Percentiles rank a stretch among this genome's conserved stretches.
Conservation (phyloP, 306 rosid species). For the Hippophae rhamnoides region DNA sequence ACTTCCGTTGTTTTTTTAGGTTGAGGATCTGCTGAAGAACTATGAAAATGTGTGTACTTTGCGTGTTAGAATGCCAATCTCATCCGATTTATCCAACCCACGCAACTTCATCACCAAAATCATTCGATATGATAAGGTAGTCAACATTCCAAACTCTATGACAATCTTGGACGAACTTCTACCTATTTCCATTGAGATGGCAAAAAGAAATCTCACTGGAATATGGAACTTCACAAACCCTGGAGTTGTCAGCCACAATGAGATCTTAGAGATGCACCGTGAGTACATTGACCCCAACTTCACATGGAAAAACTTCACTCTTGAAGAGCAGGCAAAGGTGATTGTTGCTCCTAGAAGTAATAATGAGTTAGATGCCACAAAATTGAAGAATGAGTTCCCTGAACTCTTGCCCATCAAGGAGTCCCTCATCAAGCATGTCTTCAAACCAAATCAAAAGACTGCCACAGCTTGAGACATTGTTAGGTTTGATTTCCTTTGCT, state of each 20-base stretch:
- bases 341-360: conserved; percentile 78
- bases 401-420: conserved; percentile 73
- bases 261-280: conserved; percentile 65
- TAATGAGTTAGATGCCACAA: conserved; percentile 65
- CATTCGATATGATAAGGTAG: conserved; percentile 68
- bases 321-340: conserved; percentile 91
- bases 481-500: conserved; percentile 13
- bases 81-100: conserved; percentile 65
- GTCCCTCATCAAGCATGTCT: conserved; percentile 67
- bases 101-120: conserved; percentile 89
- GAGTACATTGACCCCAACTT: conserved; percentile 58
- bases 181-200: conserved; percentile 79
- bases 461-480: conserved; percentile 20
- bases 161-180: conserved; percentile 78
- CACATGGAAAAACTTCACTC: conserved; percentile 62
- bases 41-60: conserved; percentile 79
- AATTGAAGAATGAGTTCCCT: conserved; percentile 65
- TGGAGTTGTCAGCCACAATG: conserved; percentile 91
- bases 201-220: conserved; percentile 79
- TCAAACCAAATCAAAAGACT: conserved; percentile 52
- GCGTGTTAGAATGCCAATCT: conserved; percentile 87
- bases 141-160: conserved; percentile 84
- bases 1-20: conserved; percentile 27
- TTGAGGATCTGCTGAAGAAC: conserved; percentile 71
- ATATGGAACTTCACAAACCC: conserved; percentile 86